Evolutionary conservation across 2,329 filamentous ascomycete genomes (phyloP).

Genomic region (Monosporascus sp.): DNA sequence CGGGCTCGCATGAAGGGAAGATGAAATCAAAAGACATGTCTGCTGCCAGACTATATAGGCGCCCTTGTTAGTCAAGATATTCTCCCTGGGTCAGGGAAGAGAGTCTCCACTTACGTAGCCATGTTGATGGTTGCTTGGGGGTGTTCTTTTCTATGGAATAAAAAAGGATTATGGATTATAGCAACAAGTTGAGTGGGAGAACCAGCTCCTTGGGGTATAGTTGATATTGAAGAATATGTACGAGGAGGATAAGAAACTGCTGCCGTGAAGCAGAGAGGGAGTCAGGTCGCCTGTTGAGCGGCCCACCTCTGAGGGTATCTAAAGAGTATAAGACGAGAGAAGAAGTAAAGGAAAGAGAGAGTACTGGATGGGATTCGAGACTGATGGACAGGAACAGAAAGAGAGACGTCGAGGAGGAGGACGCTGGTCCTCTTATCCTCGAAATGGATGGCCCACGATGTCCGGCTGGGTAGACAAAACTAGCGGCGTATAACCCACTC

Average conservation of each 20-base stretch:
- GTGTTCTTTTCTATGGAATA: slow-evolving; percentile 22
- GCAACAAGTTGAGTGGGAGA: slow-evolving; percentile 19
- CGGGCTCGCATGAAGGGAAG: slow-evolving; percentile 49
- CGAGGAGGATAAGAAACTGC: slow-evolving; percentile 6
- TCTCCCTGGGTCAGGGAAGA: slow-evolving; percentile 2
- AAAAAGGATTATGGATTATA: slow-evolving; percentile 26
- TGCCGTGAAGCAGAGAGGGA: slow-evolving; percentile 22
- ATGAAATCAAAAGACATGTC: slow-evolving; percentile 59
- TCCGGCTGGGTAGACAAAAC: slow-evolving; percentile 17
- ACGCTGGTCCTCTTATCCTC: slow-evolving; percentile 29
- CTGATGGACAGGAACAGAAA: slow-evolving; percentile 22
- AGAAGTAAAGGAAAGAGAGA: slow-evolving; percentile 19
- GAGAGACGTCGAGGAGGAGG: slow-evolving; percentile 19
- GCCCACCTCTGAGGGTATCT: slow-evolving; percentile 22
- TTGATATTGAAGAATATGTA: slow-evolving; percentile 13
- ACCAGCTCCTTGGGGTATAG: slow-evolving; percentile 23
- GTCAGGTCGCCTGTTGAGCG: slow-evolving; percentile 17
- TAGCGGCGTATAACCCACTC: slow-evolving; percentile 17
- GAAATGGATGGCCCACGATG: slow-evolving; percentile 19
- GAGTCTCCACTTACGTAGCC: slow-evolving; percentile 36
- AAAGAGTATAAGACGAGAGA: slow-evolving; percentile 20
- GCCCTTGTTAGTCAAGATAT: slow-evolving; percentile 23
- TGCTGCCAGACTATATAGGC: slow-evolving; percentile 50
- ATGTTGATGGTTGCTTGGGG: slow-evolving; percentile 27
- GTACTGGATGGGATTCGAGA: slow-evolving; percentile 26